These are phyloP conservation scores for Cronartium quercuum DNA, from an alignment of 1,284 basidiomycete species.

Conservation along the genomic window DNA sequence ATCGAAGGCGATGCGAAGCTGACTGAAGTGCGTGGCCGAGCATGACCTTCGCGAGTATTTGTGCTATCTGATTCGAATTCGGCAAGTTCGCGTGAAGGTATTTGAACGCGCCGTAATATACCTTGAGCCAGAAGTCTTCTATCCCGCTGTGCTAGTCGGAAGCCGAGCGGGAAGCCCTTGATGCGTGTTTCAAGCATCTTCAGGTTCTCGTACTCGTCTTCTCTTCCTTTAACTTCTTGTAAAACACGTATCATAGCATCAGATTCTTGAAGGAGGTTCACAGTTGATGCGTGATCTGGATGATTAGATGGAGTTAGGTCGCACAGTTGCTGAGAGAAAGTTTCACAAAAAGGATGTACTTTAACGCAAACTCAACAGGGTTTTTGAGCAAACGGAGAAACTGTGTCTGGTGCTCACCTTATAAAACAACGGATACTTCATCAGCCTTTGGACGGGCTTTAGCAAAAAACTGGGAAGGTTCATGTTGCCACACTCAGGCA, in stretches of 20 bases:
- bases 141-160: constrained; percentile 61
- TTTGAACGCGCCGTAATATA: constrained; percentile 51
- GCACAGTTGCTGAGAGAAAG: constrained; percentile 57
- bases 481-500: constrained; percentile 58
- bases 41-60: neutral
- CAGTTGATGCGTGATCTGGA: constrained; percentile 61
- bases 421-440: constrained; percentile 66
- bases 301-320: constrained; percentile 64
- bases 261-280: constrained; percentile 62
- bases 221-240: constrained; percentile 71
- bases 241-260: constrained; percentile 67
- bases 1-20: neutral
- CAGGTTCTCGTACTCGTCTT: constrained; percentile 70
- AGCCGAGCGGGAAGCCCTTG: constrained; percentile 57
- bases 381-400: neutral
- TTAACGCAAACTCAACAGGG: neutral
- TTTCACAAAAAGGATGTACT: constrained; percentile 39
- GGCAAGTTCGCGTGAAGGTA: constrained; percentile 44
- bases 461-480: constrained; percentile 62
- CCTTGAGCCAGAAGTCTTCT: constrained; percentile 67
- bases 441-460: constrained; percentile 69
- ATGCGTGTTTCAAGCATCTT: constrained; percentile 61
- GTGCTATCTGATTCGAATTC: constrained; percentile 15
- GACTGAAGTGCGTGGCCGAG: neutral
- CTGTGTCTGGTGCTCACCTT: constrained; percentile 63